Conservation (phyloP, 2,329 filamentous ascomycete genomes). For the Claviceps fusiformis region DNA sequence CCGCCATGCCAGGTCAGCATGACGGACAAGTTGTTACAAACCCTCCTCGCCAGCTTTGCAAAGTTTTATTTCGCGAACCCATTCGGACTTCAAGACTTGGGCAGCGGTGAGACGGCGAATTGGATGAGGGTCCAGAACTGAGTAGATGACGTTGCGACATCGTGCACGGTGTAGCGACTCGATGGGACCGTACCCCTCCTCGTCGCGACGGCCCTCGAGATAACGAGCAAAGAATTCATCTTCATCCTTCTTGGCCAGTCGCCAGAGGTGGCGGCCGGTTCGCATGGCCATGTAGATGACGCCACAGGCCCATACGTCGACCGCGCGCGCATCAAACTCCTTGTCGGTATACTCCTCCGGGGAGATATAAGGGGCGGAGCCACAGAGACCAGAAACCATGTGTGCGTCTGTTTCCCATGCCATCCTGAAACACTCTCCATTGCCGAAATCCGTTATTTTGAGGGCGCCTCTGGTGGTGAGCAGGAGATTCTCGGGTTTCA, state of each 20-base stretch:
- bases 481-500: slow-evolving; percentile 93
- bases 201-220: slow-evolving; percentile 80
- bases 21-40: slow-evolving; percentile 39
- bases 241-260: slow-evolving; percentile 90
- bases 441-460: slow-evolving; percentile 98
- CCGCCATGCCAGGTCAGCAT: slow-evolving; percentile 16
- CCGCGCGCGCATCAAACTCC: slow-evolving; percentile 94
- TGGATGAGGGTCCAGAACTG: slow-evolving; percentile 90
- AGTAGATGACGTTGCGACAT: slow-evolving; percentile 98
- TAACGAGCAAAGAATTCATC: slow-evolving; percentile 97
- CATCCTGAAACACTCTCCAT: slow-evolving; percentile 98
- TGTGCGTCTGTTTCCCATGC: slow-evolving; percentile 97
- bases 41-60: slow-evolving; percentile 96
- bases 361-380: slow-evolving; percentile 92
- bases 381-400: slow-evolving; percentile 94
- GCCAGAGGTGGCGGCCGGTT: slow-evolving; percentile 89
- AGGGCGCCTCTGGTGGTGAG: slow-evolving; percentile 83
- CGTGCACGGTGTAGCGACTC: slow-evolving; percentile 88
- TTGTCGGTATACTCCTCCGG: slow-evolving; percentile 92
- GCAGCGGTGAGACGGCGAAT: slow-evolving; percentile 85
- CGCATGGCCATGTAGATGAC: slow-evolving; percentile 99
- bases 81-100: slow-evolving; percentile 95
- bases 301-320: slow-evolving; percentile 95
- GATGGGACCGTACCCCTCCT: slow-evolving; percentile 92
- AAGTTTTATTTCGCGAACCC: slow-evolving; percentile 93